Evolutionary conservation across 345 rosid species (phyloP).

Genomic region (Gynandropsis gynandra): DNA sequence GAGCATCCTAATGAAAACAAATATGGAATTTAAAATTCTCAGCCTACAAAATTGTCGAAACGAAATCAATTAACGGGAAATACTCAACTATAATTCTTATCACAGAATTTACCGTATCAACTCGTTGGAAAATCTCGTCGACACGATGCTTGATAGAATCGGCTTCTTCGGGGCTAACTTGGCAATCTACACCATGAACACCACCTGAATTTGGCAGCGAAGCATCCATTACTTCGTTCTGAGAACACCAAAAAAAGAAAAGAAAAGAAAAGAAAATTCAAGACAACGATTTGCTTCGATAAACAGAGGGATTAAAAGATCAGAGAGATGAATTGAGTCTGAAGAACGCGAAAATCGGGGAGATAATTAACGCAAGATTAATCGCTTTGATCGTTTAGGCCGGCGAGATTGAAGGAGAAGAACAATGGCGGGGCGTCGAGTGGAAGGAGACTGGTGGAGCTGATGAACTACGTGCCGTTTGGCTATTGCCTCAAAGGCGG

Average conservation of each 20-base stretch:
- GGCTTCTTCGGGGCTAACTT: constrained; percentile 24
- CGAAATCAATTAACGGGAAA: not conserved
- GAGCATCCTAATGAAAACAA: not conserved
- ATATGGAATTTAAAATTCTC: not conserved
- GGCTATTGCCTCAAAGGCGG: too few relatives aligned
- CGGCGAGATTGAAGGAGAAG: too few relatives aligned
- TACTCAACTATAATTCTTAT: not conserved
- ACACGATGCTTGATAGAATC: constrained; percentile 38
- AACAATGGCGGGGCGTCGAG: too few relatives aligned
- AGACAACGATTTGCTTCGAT: too few relatives aligned
- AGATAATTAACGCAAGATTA: too few relatives aligned
- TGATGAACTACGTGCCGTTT: too few relatives aligned
- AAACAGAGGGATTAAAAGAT: too few relatives aligned
- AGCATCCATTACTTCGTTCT: constrained; percentile 31
- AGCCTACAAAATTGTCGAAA: not conserved
- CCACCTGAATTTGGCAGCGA: constrained; percentile 20
- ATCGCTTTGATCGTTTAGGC: too few relatives aligned
- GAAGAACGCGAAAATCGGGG: too few relatives aligned
- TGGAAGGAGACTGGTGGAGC: too few relatives aligned
- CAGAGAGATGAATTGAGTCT: too few relatives aligned
- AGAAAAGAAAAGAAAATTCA: not conserved
- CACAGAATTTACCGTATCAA: constrained; percentile 45
- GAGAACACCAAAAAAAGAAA: not conserved
- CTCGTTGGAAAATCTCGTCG: constrained; percentile 47
- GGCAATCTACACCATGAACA: constrained; percentile 19